phyloP scores from a whole-genome alignment of 352 stramenopile genomes.

The Phytophthora litchii region DNA sequence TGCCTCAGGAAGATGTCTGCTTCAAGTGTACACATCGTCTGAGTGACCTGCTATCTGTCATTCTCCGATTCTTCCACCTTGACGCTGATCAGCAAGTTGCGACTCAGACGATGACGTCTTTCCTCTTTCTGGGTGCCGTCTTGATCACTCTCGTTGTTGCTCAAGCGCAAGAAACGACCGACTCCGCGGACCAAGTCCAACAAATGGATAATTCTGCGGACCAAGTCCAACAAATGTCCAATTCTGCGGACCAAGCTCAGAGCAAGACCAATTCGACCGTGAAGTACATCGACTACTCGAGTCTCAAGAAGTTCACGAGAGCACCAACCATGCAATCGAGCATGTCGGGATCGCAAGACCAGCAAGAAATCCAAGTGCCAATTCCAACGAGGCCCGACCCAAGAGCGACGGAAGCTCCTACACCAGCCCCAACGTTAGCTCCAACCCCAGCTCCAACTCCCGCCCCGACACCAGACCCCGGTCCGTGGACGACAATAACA shows the following conservation, averaged over 20 bases:
- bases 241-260: slow-evolving; percentile 8
- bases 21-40: no score
- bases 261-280: slow-evolving; percentile 11
- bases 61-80: slow-evolving; percentile 15
- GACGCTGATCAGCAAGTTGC: neutral
- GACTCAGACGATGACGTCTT: slow-evolving; percentile 7
- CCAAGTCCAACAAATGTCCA: no score
- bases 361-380: neutral
- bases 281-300: slow-evolving; percentile 29
- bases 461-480: neutral
- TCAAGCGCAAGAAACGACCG: neutral
- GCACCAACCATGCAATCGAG: slow-evolving; percentile 7
- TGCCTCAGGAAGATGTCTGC: no score
- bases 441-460: neutral
- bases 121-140: neutral
- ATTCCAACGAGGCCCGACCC: slow-evolving; percentile 5
- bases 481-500: neutral
- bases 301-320: slow-evolving; percentile 20
- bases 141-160: neutral
- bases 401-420: slow-evolving; percentile 4
- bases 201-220: no score
- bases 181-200: no score
- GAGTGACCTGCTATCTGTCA: slow-evolving; percentile 7
- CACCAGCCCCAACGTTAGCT: neutral
- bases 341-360: slow-evolving; percentile 2